Base-by-base conservation (phyloP, 2,329 filamentous ascomycete species). In the Trichoderma koningiopsis region DNA sequence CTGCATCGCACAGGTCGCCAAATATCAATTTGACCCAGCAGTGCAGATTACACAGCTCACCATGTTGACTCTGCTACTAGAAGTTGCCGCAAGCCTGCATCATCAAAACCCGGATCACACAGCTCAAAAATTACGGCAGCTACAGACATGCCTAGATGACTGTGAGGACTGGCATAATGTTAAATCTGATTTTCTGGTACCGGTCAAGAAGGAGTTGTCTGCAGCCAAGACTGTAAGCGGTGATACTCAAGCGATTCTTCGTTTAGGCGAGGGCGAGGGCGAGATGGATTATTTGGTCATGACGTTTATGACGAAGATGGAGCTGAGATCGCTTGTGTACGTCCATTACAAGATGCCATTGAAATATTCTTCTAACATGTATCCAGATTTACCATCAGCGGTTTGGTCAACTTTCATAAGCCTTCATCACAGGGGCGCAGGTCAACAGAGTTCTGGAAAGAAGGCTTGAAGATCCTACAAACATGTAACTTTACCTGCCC, bases 1-100 rank as follows among this genome's bases (percentile, higher is more conserved):
- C 56, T 92, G 91, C 64, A 86, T 95, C 72, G 92, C 92, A n/a
- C 86, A 90, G 62, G 91, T 89, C 6, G 84, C 90, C 70, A 92
- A 90, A 73, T 86, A 90, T 66, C 92, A 95, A 75, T 82, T 92
- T 13, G 87, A 92, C 49, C 83, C 86, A 1, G 83, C 86, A n/a
- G 83, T 87, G 55, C 83, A 85, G 55, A 85, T 93, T 49, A 87
- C 89, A 6, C 91, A 92, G 73, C 84, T 94, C 19, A 86, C 89
- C 67, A 83, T 89, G 2, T 77, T 94, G 61, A 84, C 89, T 14
- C 84, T 92, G 65, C 84, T 91, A 57, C 82, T 94, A 22, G 91
- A 94, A 75, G 83, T 94, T 27, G 86, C 88, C 1, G 92, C 91
- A 74, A 89, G 88, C 73, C 81, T 94, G 63, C 86, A 89, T 68